Base-by-base conservation (phyloP, 179 eudicot species). In the Silene noctiflora region DNA sequence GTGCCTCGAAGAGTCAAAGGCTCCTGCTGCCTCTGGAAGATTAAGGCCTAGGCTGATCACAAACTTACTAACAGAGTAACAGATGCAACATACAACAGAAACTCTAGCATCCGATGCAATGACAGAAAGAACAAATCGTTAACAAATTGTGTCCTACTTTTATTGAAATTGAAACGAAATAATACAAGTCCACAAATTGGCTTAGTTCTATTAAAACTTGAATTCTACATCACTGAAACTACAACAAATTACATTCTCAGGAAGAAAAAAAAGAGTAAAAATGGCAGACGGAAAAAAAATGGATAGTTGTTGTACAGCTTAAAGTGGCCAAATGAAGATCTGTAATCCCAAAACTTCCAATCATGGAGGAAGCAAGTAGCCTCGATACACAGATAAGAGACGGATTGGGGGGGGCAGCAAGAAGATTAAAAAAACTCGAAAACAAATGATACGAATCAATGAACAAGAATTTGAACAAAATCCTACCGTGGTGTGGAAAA, bases 161-260 rank as follows among this genome's bases (percentile, higher is more conserved):
- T 89, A 83, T 85, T 89, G 68, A 76, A 85, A 76, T 56, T 81
- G 73, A 67, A 79, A 33, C 27, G 75, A 74, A 84, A 85, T 81
- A 81, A 81, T 82, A 84, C 86, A 85, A 35, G 83, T 80, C 76
- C 84, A 86, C 78, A 63, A 89, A 83, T 83, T 72, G 80, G 83
- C 81, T 83, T 80, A 83, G 66, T 72, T 77, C 86, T 82, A 77
- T 77, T 75, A 83, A 46, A 81, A 80, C 76, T 75, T 73, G 87
- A 87, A 89, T 85, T 87, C 88, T 88, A 91, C 88, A 87, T 79
- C 76, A 83, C 81, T 79, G 83, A 87, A 80, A 79, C 85, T 91
- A 89, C 89, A 87, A 83, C 89, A 85, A 81, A 83, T 78, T 85
- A 84, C 86, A 85, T 39, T 74, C 84, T 80, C 77, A 76, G 22